Percentiles rank a stretch among this genome's conserved stretches.
Evolutionary conservation across 225 moss, liverwort and hornwort genomes (phyloP).

Genomic region (Straminergon stramineum): DNA sequence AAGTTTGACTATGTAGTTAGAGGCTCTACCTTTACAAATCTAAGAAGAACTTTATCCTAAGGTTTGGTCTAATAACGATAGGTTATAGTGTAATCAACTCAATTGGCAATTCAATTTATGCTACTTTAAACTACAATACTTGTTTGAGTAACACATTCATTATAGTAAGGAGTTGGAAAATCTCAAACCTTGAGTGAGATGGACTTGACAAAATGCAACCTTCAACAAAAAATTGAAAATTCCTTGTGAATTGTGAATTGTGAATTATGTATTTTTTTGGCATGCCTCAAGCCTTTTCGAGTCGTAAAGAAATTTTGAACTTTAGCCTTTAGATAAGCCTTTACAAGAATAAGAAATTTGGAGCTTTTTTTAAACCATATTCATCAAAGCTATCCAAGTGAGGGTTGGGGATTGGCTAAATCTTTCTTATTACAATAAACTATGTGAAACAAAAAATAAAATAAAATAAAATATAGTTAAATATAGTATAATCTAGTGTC

Average conservation of each 20-base stretch:
- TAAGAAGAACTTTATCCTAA: neutral
- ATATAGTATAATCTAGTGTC: accelerated
- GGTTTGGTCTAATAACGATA: neutral
- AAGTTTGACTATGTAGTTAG: neutral
- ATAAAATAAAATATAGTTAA: neutral
- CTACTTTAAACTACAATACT: neutral
- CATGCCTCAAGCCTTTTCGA: accelerated
- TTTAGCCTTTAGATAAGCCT: too few relatives aligned
- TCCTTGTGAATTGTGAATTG: neutral
- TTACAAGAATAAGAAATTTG: neutral
- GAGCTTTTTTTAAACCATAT: accelerated
- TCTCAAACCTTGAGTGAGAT: accelerated
- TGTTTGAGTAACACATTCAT: neutral
- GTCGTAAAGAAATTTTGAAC: neutral
- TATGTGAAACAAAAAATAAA: neutral
- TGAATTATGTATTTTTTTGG: neutral
- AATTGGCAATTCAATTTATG: neutral
- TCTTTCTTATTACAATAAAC: neutral
- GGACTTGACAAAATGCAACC: neutral
- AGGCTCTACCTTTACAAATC: neutral
- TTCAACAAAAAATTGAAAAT: accelerated
- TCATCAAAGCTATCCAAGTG: neutral
- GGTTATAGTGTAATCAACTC: neutral
- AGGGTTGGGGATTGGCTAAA: accelerated
- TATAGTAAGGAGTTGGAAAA: neutral